Base-by-base conservation (phyloP, 2,329 filamentous ascomycete species). In the Fusarium pseudonygamai region DNA sequence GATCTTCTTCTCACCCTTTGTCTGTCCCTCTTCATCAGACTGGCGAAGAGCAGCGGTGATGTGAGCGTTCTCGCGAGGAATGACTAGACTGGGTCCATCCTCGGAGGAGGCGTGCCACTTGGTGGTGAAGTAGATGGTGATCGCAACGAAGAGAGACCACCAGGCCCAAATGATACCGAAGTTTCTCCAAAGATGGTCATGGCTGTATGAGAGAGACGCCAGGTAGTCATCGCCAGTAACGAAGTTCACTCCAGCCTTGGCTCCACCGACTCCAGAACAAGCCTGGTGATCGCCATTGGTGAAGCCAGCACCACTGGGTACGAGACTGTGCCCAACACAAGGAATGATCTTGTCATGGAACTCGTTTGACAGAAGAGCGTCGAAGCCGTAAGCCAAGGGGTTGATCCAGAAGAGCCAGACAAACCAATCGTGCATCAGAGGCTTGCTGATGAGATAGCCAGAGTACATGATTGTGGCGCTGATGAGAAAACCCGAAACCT, bases 311-410 rank as follows among this genome's bases (percentile, higher is more conserved):
- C 88, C 87, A 55, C 78, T 84, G 0, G 88, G 88, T 7, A 90
- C 82, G 11, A 90, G 79, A 66, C 87, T 88, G 34, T 69, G 71
- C 6, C 82, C 84, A 7, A 85, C 85, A 64, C 89, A 90, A 3
- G 83, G 81, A 24, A 90, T 85, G 5, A 76, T 83, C 77, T 92
- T 82, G 39, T 82, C 82, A 71, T 92, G 86, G 64, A 94, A 93
- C 78, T 95, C 92, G 74, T 94, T 94, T 1, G 90, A 85, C 77
- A 94, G 85, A 1, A 95, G 80, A 0, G 87, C 88, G 72, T 93
- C 90, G 64, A 93, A 94, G 0, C 86, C 90, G 65, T 93, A 94
- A 1, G 92, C 88, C 7, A 94, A 82, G 0, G 92, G 92, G 71
- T 92, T 87, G 28, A 92, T 87, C 88, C 89, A 91, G 69, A 86